These are phyloP conservation scores for Protomyces pachydermus DNA, from an alignment of 1,139 yeast genomes.

Conservation along the genomic window DNA sequence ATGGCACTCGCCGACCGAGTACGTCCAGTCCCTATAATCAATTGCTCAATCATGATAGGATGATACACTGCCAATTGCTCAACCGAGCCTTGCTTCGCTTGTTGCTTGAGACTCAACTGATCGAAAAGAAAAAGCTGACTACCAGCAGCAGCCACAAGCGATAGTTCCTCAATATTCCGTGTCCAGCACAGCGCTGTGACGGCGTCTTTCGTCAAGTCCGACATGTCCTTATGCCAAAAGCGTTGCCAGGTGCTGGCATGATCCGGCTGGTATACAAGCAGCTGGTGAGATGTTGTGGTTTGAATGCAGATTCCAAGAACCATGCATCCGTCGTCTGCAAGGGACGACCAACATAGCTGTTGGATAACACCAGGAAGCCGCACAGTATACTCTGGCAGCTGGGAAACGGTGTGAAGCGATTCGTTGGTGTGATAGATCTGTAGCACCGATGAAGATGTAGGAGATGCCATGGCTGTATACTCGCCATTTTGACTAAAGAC, in stretches of 20 bases:
- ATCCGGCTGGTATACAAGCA: not conserved
- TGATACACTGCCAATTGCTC: slow-evolving; percentile 41
- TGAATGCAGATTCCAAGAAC: not conserved
- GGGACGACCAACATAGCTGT: not conserved
- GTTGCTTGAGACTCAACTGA: slow-evolving; percentile 64
- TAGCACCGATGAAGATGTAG: not conserved
- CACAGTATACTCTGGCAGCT: not conserved
- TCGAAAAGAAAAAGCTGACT: not conserved
- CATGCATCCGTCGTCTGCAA: not conserved
- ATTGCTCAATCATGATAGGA: slow-evolving; percentile 38
- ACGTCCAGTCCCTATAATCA: slow-evolving; percentile 36
- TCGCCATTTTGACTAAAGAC: not conserved
- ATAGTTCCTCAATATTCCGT: not conserved
- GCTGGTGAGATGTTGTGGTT: not conserved
- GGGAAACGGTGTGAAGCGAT: not conserved
- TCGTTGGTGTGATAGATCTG: not conserved
- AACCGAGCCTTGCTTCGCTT: slow-evolving; percentile 47
- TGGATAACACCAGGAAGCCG: not conserved
- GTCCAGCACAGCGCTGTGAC: not conserved
- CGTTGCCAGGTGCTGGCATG: not conserved
- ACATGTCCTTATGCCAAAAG: not conserved
- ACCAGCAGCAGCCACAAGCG: not conserved
- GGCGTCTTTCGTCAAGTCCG: not conserved
- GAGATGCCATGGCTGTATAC: not conserved
- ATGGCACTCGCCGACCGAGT: slow-evolving; percentile 34